Conservation (phyloP, 768 basidiomycete species). For the Kwoniella heveanensis region DNA sequence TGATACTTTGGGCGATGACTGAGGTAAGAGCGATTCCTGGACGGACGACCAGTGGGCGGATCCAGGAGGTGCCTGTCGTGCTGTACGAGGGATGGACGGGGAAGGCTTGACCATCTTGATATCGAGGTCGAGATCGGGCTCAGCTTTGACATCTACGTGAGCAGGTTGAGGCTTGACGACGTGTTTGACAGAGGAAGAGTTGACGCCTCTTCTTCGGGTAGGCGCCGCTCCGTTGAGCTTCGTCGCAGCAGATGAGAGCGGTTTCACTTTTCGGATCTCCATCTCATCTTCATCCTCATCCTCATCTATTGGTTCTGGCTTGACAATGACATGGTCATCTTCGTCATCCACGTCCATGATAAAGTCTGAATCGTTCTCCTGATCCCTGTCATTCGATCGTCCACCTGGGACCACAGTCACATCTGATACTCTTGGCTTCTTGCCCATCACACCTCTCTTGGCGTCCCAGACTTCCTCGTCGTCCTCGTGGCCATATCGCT, state of each 20-base stretch:
- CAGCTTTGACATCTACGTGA: constrained; percentile 38
- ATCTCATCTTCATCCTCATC: constrained; percentile 43
- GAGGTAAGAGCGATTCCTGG: constrained; percentile 37
- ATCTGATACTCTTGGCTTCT: constrained; percentile 48
- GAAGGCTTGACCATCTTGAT: constrained; percentile 18
- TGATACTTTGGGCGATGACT: constrained; percentile 21
- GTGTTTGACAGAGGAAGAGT: constrained; percentile 47
- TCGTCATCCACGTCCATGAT: constrained; percentile 40
- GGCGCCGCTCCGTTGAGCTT: constrained; percentile 34
- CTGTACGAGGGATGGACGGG: constrained; percentile 16
- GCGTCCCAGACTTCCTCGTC: constrained; percentile 44
- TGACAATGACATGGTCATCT: constrained; percentile 27
- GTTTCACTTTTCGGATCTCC: constrained; percentile 36
- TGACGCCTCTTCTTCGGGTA: constrained; percentile 32
- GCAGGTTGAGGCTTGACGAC: constrained; percentile 30
- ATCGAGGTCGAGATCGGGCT: constrained; percentile 35
- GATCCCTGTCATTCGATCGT: constrained; percentile 2
- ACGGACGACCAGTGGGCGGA: constrained; percentile 46
- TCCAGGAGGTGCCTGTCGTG: constrained; percentile 28
- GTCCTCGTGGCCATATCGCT: constrained; percentile 43
- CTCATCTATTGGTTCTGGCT: constrained; percentile 29
- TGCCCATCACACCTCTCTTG: constrained; percentile 41
- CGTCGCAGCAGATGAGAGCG: constrained; percentile 32
- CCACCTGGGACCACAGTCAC: constrained; percentile 33
- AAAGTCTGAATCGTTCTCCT: constrained; percentile 34